Evolutionary conservation across 169 alveolate genomes (phyloP).

Genomic region (Babesia ovis): DNA sequence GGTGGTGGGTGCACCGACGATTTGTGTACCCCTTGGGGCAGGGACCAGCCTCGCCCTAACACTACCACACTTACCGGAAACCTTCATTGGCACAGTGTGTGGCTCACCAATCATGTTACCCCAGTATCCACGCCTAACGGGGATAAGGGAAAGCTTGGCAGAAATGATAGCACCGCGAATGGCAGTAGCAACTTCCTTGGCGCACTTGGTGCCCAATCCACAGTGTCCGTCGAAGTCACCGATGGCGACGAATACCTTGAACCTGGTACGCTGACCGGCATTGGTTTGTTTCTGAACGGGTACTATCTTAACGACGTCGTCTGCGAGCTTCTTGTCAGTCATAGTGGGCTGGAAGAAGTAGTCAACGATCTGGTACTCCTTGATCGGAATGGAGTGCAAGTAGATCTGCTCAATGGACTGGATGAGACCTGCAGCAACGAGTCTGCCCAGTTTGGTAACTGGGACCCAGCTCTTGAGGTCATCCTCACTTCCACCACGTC

Average conservation of each 20-base stretch:
- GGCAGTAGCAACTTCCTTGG: slow-evolving; percentile 99
- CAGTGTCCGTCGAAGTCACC: slow-evolving; percentile 98
- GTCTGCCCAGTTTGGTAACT: slow-evolving; percentile 98
- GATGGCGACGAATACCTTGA: slow-evolving; percentile 99
- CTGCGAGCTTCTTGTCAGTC: slow-evolving; percentile 91
- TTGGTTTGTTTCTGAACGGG: slow-evolving; percentile 99
- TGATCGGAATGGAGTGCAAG: slow-evolving; percentile 98
- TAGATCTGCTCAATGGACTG: slow-evolving; percentile 97
- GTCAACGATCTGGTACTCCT: slow-evolving; percentile 97
- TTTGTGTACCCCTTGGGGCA: slow-evolving; percentile 99
- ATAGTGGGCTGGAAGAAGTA: slow-evolving; percentile 87
- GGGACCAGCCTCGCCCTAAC: slow-evolving; percentile 99
- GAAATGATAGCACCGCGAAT: slow-evolving; percentile 99
- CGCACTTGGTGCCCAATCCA: slow-evolving; percentile 97
- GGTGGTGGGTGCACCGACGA: slow-evolving; percentile 99
- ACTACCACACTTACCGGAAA: slow-evolving; percentile 99
- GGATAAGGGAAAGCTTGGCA: slow-evolving; percentile 98
- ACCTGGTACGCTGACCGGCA: slow-evolving; percentile 99
- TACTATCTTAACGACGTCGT: slow-evolving; percentile 98
- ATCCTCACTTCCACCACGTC: slow-evolving; percentile 83
- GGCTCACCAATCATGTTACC: slow-evolving; percentile 99
- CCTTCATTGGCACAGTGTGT: slow-evolving; percentile 99
- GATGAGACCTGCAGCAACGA: slow-evolving; percentile 96
- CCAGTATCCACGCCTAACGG: slow-evolving; percentile 99
- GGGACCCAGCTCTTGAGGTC: slow-evolving; percentile 98